phyloP scores from a whole-genome alignment of 1,284 basidiomycete species.

The Nidula niveotomentosa region DNA sequence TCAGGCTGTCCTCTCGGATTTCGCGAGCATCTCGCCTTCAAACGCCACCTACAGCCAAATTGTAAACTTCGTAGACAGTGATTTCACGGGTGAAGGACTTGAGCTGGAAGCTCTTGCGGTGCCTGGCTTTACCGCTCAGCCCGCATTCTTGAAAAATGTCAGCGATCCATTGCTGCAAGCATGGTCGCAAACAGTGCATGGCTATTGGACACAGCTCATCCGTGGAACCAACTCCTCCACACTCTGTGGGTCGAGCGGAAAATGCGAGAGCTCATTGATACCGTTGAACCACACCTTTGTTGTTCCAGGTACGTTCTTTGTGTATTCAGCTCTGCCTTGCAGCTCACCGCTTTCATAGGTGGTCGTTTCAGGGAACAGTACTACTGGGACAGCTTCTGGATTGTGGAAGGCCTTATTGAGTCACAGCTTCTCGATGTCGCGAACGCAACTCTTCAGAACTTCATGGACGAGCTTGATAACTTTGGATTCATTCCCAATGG shows the following conservation, averaged over 20 bases:
- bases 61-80: slow-evolving; percentile 69
- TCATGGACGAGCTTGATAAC: slow-evolving; percentile 86
- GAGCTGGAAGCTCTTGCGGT: slow-evolving; percentile 73
- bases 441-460: slow-evolving; percentile 82
- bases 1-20: slow-evolving; percentile 70
- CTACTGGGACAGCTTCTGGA: slow-evolving; percentile 90
- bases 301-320: slow-evolving; percentile 66
- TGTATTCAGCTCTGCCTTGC: neutral
- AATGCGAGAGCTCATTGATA: slow-evolving; percentile 83
- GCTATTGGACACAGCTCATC: slow-evolving; percentile 82
- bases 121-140: slow-evolving; percentile 60
- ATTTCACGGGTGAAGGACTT: slow-evolving; percentile 84
- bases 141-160: slow-evolving; percentile 74
- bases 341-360: slow-evolving; percentile 22
- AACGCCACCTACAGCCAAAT: slow-evolving; percentile 58
- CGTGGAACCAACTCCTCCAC: slow-evolving; percentile 71
- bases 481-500: slow-evolving; percentile 94
- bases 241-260: slow-evolving; percentile 54
- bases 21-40: slow-evolving; percentile 50
- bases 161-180: slow-evolving; percentile 69
- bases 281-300: slow-evolving; percentile 91
- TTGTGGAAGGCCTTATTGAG: slow-evolving; percentile 79
- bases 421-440: slow-evolving; percentile 76
- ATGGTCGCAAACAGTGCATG: slow-evolving; percentile 78
- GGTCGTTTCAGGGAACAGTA: slow-evolving; percentile 55